Conservation (phyloP, 2,329 filamentous ascomycete species). For the Ambrosiella beaveri region DNA sequence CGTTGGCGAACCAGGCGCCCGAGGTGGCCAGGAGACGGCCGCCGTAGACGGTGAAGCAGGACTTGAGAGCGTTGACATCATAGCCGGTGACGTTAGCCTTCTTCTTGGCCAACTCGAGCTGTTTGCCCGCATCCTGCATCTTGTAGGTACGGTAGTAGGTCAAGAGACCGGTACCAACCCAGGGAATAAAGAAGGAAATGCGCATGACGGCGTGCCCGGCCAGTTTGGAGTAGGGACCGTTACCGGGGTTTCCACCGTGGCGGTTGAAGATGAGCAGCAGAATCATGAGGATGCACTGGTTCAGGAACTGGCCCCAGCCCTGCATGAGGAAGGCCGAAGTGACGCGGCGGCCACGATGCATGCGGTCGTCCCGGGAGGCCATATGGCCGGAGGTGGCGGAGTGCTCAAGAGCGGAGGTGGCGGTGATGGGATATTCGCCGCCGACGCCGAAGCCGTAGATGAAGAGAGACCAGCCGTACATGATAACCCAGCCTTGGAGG, state of each 20-base stretch:
- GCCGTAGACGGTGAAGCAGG: slow-evolving; percentile 70
- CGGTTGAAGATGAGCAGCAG: slow-evolving; percentile 72
- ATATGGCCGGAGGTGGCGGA: slow-evolving; percentile 70
- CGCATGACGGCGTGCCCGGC: slow-evolving; percentile 82
- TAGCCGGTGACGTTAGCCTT: slow-evolving; percentile 80
- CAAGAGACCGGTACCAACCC: slow-evolving; percentile 80
- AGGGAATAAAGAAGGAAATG: slow-evolving; percentile 79
- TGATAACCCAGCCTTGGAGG: slow-evolving; percentile 89
- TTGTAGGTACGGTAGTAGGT: slow-evolving; percentile 92
- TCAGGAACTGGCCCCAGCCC: slow-evolving; percentile 91
- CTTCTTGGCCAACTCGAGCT: slow-evolving; percentile 68
- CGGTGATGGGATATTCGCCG: slow-evolving; percentile 92
- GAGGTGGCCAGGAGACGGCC: slow-evolving; percentile 74
- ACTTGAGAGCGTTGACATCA: slow-evolving; percentile 63
- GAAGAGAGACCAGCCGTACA: slow-evolving; percentile 88
- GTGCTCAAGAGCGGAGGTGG: slow-evolving; percentile 87
- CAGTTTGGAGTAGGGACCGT: slow-evolving; percentile 60
- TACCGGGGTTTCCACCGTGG: slow-evolving; percentile 28
- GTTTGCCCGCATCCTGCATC: slow-evolving; percentile 76
- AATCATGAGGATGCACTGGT: slow-evolving; percentile 78
- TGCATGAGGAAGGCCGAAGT: slow-evolving; percentile 96
- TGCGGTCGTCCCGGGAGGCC: slow-evolving; percentile 79
- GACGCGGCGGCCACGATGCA: slow-evolving; percentile 90
- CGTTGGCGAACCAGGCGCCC: slow-evolving; percentile 86
- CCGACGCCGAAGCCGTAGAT: slow-evolving; percentile 53